Evolutionary conservation across 495 filamentous ascomycete genomes (phyloP), one percentile per base, ranked within the genome.

Genomic region (Trichoderma orchidacearum): DNA sequence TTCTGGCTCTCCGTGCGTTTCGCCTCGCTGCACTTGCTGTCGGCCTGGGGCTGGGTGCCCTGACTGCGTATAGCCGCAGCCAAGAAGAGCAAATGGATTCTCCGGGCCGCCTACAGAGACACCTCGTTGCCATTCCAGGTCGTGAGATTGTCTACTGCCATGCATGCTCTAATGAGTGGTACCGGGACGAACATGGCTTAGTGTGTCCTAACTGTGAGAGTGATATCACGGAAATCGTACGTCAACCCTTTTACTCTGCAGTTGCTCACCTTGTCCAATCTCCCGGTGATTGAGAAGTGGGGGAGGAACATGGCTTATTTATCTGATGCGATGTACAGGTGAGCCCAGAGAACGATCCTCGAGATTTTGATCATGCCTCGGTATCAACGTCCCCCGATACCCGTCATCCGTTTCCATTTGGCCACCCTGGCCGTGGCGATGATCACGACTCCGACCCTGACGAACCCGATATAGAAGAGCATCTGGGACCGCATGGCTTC

Each of bases 161-260:
- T 68, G 62, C 70, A 31, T 97, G 93, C 73, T 62, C 76, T 34
- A 74, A 85, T 48, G 85, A 95, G 62, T 96, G 88, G 89, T 84
- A 81, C 58, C 73, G 79, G 54, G 80, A 87, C 62, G 76, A 85
- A 56, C 72, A 76, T 59, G 80, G 58, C 31, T 68, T 95, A 53
- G 67, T 66, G 12, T 98, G 93, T 60, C 90, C 91, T n/a, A 63
- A 69, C 7, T 98, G 93, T 64, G 58, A 75, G 12, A 79, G 80
- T n/a, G 87, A 94, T 5, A 83, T 87, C 65, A 86, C 80, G 6
- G 89, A 98, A 71, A 92, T 96, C 58, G 91, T 89, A 66, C 58
- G 82, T 75, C 41, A 18, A 21, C 8, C 1, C 15, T 4, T 27
- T 29, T 36, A 9, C 45, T 50, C 48, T 6, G 31, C 58, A 57